Base-by-base conservation (phyloP, 2,329 filamentous ascomycete genomes). In the Penicillium sp. region DNA sequence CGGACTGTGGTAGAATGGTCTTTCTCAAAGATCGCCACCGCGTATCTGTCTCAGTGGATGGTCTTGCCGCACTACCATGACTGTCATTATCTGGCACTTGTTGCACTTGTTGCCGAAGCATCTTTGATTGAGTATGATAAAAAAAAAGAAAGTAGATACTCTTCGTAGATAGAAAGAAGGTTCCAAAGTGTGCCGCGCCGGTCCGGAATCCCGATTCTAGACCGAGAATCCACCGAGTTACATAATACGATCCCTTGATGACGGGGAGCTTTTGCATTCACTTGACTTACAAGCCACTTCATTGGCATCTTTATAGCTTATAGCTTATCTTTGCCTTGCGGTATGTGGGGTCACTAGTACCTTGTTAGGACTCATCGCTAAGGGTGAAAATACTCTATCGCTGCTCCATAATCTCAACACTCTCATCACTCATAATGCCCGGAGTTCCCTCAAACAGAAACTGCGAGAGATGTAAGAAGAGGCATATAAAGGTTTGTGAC, bases 401-500 rank as follows among this genome's bases (percentile, higher is more conserved):
- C 4, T 20, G 18, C 18, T 20, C 9, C 9, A 37, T 22, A 5
- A 14, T 14, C 38, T 24, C 23, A 31, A 36, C 31, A 18, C 32
- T 31, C 14, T 34, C 11, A 14, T 38, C 26, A 20, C 32, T 6
- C 43, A 54, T 44, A 37, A 69, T 69, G 67, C 66, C 67, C 11
- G 67, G 67, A 16, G 67, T 69, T 28, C 67, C 67, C 6, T 69
- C 67, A 4, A 69, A 69, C 47, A 69, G 67, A 47, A 63, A 65
- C 24, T 69, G 67, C 42, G 65, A 69, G 50, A 61, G 66, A 52
- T 69, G 67, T 57, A 69, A 69, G 44, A 69, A 68, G 49, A 59
- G 63, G 28, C 67, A 69, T 56, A 42, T 69, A 26, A 69, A 69
- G 61, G 67, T 68, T n/a, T 9, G 54, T 56, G 22, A 8, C 24